Evolutionary conservation across 2,329 filamentous ascomycete species (phyloP).

Genomic region (Phaeosphaeria sp.): DNA sequence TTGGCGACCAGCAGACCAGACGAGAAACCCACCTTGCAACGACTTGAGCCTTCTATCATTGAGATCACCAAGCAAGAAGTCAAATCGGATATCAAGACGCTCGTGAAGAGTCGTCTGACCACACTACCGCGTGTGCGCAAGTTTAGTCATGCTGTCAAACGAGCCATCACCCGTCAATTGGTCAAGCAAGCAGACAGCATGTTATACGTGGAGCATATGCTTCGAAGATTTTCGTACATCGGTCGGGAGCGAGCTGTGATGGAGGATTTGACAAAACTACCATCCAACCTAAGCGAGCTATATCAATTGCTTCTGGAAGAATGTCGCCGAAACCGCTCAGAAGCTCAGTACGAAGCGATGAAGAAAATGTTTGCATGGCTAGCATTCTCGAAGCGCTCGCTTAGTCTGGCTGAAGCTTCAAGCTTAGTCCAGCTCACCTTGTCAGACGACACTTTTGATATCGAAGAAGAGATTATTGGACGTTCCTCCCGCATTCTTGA

Average conservation of each 20-base stretch:
- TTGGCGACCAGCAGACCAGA: neutral
- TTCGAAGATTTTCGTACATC: constrained; percentile 37
- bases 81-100: neutral
- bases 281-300: constrained; percentile 12
- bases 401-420: constrained; percentile 24
- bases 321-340: constrained; percentile 19
- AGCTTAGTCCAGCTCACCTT: constrained; percentile 16
- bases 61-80: neutral
- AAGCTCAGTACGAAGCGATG: constrained; percentile 22
- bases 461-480: constrained; percentile 21
- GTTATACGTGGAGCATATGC: constrained; percentile 48
- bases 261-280: constrained; percentile 33
- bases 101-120: neutral
- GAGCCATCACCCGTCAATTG: constrained; percentile 38
- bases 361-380: constrained; percentile 31
- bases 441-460: constrained; percentile 16
- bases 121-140: constrained; percentile 13
- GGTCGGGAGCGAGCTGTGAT: constrained; percentile 44
- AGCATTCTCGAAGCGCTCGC: constrained; percentile 24
- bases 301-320: constrained; percentile 24
- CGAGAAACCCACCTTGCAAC: neutral
- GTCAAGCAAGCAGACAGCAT: constrained; percentile 42
- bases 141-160: constrained; percentile 36
- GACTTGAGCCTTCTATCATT: neutral
- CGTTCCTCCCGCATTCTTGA: constrained; percentile 26